phyloP scores from a whole-genome alignment of 2,329 filamentous ascomycete species.

The Cercospora sp. region DNA sequence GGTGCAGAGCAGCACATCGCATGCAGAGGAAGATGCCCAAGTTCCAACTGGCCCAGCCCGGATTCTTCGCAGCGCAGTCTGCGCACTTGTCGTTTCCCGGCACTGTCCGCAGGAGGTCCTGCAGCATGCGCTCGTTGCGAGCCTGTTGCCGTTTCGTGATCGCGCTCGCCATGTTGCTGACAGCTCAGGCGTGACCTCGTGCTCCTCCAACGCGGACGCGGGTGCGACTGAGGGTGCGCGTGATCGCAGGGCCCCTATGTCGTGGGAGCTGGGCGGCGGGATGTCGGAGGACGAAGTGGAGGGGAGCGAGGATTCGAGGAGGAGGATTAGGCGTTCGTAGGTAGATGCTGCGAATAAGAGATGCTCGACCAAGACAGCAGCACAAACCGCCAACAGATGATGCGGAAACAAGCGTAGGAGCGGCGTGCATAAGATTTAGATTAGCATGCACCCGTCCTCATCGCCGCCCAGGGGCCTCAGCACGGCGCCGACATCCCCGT shows the following conservation, averaged over 20 bases:
- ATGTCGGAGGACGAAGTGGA: neutral
- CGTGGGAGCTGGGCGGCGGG: neutral
- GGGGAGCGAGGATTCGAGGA: neutral
- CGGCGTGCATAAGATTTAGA: neutral
- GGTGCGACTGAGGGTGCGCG: slow-evolving; percentile 8
- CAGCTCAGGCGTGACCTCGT: slow-evolving; percentile 1
- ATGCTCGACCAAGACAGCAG: neutral
- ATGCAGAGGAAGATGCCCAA: slow-evolving; percentile 96
- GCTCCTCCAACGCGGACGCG: slow-evolving; percentile 8
- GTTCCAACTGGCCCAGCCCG: slow-evolving; percentile 99
- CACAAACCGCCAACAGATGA: neutral
- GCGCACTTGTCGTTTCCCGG: slow-evolving; percentile 92
- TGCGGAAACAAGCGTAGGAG: neutral
- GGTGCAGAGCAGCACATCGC: slow-evolving; percentile 92
- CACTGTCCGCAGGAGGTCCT: slow-evolving; percentile 81
- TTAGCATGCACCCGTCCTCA: neutral
- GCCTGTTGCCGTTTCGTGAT: slow-evolving; percentile 96
- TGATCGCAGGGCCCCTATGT: neutral
- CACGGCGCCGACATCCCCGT: neutral
- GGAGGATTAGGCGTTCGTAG: neutral
- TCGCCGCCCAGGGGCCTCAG: neutral
- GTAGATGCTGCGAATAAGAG: neutral
- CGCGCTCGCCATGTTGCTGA: slow-evolving; percentile 63
- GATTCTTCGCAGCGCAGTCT: slow-evolving; percentile 88
- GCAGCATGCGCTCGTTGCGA: slow-evolving; percentile 88